These are phyloP conservation scores for Trichoderma harzianum DNA, from an alignment of 2,329 filamentous ascomycete species.

Conservation along the genomic window DNA sequence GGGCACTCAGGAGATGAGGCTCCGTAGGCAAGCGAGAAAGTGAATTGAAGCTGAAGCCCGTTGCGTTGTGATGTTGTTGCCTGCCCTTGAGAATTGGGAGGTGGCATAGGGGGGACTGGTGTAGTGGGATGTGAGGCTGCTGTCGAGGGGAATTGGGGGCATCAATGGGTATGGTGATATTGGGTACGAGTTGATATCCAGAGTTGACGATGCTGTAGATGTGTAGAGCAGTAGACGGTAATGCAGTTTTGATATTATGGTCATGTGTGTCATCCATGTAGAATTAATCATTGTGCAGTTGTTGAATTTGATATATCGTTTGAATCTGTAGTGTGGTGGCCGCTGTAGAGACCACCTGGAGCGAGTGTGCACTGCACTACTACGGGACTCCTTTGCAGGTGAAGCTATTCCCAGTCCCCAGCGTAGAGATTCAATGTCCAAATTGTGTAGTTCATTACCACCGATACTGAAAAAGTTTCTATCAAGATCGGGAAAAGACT, in stretches of 20 bases:
- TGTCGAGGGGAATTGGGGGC: background rate
- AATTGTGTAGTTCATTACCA: background rate
- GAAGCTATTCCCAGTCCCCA: constrained; percentile 7
- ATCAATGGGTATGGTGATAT: background rate
- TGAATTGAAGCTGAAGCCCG: background rate
- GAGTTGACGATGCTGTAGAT: background rate
- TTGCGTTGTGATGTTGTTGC: background rate
- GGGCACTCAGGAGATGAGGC: background rate
- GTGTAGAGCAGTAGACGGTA: background rate
- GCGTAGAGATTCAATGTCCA: background rate
- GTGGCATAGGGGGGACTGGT: background rate
- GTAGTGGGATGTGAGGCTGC: background rate
- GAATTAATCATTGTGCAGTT: background rate
- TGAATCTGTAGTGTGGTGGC: background rate
- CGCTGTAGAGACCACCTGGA: background rate
- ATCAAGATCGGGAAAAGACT: background rate
- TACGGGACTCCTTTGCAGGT: background rate
- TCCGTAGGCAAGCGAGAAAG: background rate
- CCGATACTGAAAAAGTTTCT: too few species aligned
- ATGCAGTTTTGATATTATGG: too few species aligned
- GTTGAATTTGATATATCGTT: background rate
- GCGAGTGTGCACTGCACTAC: background rate
- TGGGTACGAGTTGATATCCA: background rate
- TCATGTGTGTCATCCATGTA: background rate
- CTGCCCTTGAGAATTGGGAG: background rate